Conservation (phyloP, 129 eudicot species). For the Arctium minus region DNA sequence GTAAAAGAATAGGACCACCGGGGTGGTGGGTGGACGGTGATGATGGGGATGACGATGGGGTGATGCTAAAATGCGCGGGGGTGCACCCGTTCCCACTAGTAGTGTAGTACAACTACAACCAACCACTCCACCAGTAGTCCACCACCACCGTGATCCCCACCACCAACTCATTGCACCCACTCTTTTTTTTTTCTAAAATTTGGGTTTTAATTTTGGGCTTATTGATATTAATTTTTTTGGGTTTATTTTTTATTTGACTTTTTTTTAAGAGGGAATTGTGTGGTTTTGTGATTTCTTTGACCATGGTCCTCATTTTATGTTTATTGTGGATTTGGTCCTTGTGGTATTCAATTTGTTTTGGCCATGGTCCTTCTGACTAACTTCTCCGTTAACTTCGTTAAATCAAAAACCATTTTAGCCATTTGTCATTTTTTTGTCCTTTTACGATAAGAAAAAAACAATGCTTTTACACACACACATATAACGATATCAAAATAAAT, state of each 20-base stretch:
- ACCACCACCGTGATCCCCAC: constrained; percentile 14
- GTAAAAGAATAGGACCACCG: constrained; percentile 26
- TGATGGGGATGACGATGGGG: constrained; percentile 28
- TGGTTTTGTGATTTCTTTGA: no score
- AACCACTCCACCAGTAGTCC: constrained; percentile 21
- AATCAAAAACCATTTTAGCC: no score
- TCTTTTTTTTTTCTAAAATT: neutral
- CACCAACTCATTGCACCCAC: constrained; percentile 23
- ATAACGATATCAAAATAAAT: no score
- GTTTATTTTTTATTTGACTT: neutral
- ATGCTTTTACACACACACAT: no score
- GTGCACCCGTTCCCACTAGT: constrained; percentile 14
- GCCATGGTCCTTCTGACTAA: no score
- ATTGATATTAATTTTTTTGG: neutral
- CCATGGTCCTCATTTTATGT: no score
- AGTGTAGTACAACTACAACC: neutral
- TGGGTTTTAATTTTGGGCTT: neutral
- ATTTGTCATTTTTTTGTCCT: no score
- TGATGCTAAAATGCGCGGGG: constrained; percentile 33
- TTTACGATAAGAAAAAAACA: no score
- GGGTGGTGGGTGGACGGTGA: constrained; percentile 29
- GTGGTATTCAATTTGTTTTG: no score
- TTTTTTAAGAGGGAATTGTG: neutral
- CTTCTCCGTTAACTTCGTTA: no score
- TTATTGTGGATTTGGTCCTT: no score